These are phyloP conservation scores for Aurinia saxatilis DNA, from an alignment of 345 rosid species.

Conservation along the genomic window DNA sequence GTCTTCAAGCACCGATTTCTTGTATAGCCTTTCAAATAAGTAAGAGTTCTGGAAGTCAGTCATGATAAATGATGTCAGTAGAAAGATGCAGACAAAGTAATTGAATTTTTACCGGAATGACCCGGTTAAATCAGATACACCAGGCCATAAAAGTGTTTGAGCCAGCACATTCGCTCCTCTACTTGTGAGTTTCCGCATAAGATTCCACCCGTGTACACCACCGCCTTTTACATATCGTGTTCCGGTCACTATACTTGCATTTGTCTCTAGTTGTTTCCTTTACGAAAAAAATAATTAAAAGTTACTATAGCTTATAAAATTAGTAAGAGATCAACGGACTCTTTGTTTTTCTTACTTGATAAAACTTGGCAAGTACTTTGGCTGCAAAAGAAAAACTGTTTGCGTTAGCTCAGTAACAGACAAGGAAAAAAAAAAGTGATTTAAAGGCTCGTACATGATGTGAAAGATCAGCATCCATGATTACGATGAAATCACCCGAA, in stretches of 20 bases:
- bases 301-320: not conserved
- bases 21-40: conserved; percentile 54
- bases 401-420: not conserved
- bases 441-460: conserved; percentile 69
- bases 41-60: conserved; percentile 5
- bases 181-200: conserved; percentile 94
- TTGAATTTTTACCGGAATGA: conserved; percentile 61
- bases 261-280: conserved; percentile 86
- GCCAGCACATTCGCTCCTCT: conserved; percentile 99
- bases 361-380: conserved; percentile 87
- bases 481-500: conserved; percentile 82
- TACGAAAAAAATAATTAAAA: not conserved
- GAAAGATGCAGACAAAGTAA: not conserved
- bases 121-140: conserved; percentile 93
- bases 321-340: not conserved
- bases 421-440: not conserved
- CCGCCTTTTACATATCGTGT: conserved; percentile 87
- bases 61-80: not conserved
- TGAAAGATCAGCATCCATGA: conserved; percentile 98
- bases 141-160: conserved; percentile 94
- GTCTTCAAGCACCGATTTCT: conserved; percentile 79
- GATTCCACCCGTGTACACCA: conserved; percentile 96
- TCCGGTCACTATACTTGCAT: conserved; percentile 90
- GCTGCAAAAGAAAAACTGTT: conserved; percentile 49
- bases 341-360: conserved; percentile 70